These are phyloP conservation scores for Talaromyces borbonicus DNA, from an alignment of 495 filamentous ascomycete genomes.

Conservation along the genomic window DNA sequence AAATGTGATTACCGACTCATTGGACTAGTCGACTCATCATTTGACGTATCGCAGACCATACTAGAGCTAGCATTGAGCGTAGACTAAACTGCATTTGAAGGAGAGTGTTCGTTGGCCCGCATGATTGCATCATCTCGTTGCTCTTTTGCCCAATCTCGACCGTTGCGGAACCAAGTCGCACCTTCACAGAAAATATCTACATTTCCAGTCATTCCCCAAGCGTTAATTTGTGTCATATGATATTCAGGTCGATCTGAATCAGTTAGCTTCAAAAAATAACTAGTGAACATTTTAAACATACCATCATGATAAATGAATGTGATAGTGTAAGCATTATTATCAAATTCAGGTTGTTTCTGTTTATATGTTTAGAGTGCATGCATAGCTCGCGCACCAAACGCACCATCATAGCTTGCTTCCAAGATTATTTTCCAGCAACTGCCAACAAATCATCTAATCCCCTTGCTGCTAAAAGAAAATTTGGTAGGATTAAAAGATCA, in stretches of 20 bases:
- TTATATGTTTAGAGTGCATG: conserved; percentile 33
- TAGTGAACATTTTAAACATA: conserved; percentile 12
- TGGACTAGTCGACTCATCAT: not conserved
- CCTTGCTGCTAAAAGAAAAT: conserved; percentile 34
- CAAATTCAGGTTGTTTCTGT: conserved; percentile 23
- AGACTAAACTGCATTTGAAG: not conserved
- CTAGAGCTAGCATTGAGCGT: not conserved
- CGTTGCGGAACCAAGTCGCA: not conserved
- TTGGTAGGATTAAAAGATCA: conserved; percentile 28
- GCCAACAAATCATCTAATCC: conserved; percentile 18
- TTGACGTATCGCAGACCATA: not conserved
- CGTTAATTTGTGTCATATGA: not conserved
- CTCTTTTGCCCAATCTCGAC: conserved; percentile 2
- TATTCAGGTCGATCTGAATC: conserved; percentile 4
- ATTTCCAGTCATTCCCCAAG: not conserved
- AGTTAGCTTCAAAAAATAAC: conserved; percentile 5
- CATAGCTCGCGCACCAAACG: conserved; percentile 36
- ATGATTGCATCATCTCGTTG: not conserved
- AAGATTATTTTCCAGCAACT: conserved; percentile 23
- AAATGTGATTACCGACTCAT: not conserved
- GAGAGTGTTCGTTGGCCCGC: not conserved
- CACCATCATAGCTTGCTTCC: conserved; percentile 34
- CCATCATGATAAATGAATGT: conserved; percentile 16
- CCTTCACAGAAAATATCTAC: not conserved
- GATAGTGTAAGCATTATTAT: conserved; percentile 33